phyloP scores from a whole-genome alignment of 768 basidiomycete species.

The Gloeophyllum trabeum region DNA sequence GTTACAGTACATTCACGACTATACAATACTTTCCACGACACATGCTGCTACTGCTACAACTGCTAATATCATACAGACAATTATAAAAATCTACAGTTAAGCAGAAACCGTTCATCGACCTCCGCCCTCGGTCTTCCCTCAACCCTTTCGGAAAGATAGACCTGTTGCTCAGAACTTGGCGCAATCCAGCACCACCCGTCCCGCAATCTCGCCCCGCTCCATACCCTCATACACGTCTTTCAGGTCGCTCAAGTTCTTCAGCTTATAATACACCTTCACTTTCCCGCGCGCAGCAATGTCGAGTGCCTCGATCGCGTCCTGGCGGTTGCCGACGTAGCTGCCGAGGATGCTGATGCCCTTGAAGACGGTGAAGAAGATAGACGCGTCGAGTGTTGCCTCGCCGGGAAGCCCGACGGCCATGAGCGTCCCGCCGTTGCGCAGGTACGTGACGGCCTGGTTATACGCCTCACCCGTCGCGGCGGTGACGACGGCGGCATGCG shows the following conservation, averaged over 20 bases:
- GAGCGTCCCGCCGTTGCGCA: constrained; percentile 59
- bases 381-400: constrained; percentile 38
- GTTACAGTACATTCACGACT: too few relatives aligned
- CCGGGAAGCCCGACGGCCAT: constrained; percentile 73
- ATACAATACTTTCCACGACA: too few relatives aligned
- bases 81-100: too few relatives aligned
- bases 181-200: constrained; percentile 34
- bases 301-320: constrained; percentile 76
- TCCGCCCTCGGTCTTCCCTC: too few relatives aligned
- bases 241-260: constrained; percentile 39
- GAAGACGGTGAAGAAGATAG: constrained; percentile 63
- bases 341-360: constrained; percentile 51
- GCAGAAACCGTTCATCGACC: too few relatives aligned
- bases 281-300: constrained; percentile 62
- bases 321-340: constrained; percentile 46
- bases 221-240: constrained; percentile 28
- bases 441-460: constrained; percentile 58
- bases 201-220: constrained; percentile 30
- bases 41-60: too few relatives aligned
- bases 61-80: too few relatives aligned
- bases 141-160: too few relatives aligned
- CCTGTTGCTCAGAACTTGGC: too few relatives aligned
- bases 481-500: constrained; percentile 60
- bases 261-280: constrained; percentile 47
- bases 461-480: constrained; percentile 35